These are phyloP conservation scores for Parietaria judaica DNA, from an alignment of 306 rosid genomes.

Conservation along the genomic window DNA sequence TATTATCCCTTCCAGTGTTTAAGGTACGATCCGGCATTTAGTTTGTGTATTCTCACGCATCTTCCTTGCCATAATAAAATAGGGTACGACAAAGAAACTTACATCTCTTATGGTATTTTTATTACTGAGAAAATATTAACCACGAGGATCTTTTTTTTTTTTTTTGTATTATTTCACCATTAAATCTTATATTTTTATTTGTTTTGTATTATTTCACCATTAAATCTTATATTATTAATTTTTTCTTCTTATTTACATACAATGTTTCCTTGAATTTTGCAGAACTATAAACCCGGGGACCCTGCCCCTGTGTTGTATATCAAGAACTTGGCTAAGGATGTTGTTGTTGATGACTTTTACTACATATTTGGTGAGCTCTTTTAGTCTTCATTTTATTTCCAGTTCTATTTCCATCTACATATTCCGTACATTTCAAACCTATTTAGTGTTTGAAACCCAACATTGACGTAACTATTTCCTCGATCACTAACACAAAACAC, in stretches of 20 bases:
- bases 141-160: too few relatives aligned
- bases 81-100: neutral
- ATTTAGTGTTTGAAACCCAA: too few relatives aligned
- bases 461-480: too few relatives aligned
- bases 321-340: conserved; percentile 94
- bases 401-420: neutral
- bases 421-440: neutral
- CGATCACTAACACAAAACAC: too few relatives aligned
- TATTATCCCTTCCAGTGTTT: conserved; percentile 89
- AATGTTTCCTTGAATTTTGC: conserved; percentile 9
- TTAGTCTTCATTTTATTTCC: neutral
- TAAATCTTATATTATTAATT: too few relatives aligned
- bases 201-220: too few relatives aligned
- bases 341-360: conserved; percentile 63
- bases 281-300: conserved; percentile 81
- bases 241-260: too few relatives aligned
- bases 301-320: conserved; percentile 81
- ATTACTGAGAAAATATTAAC: too few relatives aligned
- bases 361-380: conserved; percentile 71
- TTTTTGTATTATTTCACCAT: too few relatives aligned
- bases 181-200: too few relatives aligned
- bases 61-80: neutral
- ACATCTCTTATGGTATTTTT: neutral
- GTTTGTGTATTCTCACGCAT: neutral
- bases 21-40: conserved; percentile 46